These are phyloP conservation scores for Yamadazyma spencermartinsiae DNA, from an alignment of 1,139 yeast genomes.

Conservation along the genomic window DNA sequence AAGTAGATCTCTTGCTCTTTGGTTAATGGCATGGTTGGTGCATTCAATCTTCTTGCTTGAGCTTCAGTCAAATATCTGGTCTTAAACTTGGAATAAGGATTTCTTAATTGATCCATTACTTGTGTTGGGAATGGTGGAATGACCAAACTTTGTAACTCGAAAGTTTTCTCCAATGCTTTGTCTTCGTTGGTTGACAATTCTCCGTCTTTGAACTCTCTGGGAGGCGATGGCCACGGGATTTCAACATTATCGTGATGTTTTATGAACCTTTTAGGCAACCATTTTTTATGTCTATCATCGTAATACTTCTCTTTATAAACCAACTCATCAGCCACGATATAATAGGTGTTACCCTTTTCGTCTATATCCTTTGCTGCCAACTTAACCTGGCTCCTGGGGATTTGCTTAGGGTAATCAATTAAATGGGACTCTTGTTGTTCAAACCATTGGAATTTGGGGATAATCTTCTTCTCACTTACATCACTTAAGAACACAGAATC, in stretches of 20 bases:
- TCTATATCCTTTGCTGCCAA: conserved; percentile 78
- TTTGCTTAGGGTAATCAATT: conserved; percentile 61
- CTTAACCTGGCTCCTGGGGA: conserved; percentile 46
- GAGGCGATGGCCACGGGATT: conserved; percentile 92
- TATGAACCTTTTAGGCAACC: conserved; percentile 78
- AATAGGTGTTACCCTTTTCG: conserved; percentile 55
- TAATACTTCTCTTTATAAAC: conserved; percentile 66
- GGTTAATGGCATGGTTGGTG: conserved; percentile 81
- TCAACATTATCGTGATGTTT: conserved; percentile 64
- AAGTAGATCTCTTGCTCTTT: conserved; percentile 62
- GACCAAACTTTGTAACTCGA: conserved; percentile 67
- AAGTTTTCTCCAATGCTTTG: conserved; percentile 70
- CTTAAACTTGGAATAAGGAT: conserved; percentile 63
- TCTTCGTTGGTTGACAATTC: conserved; percentile 57
- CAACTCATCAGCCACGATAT: conserved; percentile 76
- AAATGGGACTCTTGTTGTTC: conserved; percentile 74
- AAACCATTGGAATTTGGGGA: conserved; percentile 73
- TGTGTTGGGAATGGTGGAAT: conserved; percentile 68
- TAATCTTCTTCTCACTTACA: conserved; percentile 34
- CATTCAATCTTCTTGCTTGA: conserved; percentile 62
- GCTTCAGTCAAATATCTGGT: conserved; percentile 56
- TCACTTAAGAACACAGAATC: conserved; percentile 39
- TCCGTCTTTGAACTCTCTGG: conserved; percentile 57
- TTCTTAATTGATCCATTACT: conserved; percentile 70
- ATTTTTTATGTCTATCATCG: conserved; percentile 70